Evolutionary conservation across 2,329 filamentous ascomycete species (phyloP).

Genomic region (Penicillium sp.): DNA sequence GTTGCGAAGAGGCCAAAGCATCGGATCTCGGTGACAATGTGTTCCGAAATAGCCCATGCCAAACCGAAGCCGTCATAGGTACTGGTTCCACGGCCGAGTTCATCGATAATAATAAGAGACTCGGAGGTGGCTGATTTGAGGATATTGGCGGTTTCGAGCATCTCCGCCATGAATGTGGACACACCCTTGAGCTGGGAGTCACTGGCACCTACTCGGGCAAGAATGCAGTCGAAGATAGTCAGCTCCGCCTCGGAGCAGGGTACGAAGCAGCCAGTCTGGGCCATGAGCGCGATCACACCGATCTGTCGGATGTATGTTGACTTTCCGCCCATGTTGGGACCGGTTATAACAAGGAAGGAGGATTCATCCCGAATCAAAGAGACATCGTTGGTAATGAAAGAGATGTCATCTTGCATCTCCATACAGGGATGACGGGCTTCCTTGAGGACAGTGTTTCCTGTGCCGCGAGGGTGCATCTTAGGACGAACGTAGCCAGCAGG

Average conservation of each 20-base stretch:
- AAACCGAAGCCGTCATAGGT: slow-evolving; percentile 98
- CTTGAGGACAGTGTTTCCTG: slow-evolving; percentile 83
- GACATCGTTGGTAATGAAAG: slow-evolving; percentile 98
- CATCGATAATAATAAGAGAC: slow-evolving; percentile 97
- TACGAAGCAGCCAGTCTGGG: slow-evolving; percentile 94
- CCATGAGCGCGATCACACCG: slow-evolving; percentile 95
- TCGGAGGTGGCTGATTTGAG: slow-evolving; percentile 94
- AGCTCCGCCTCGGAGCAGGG: slow-evolving; percentile 87
- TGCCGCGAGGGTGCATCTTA: slow-evolving; percentile 83
- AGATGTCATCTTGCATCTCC: slow-evolving; percentile 97
- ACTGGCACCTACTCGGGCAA: slow-evolving; percentile 91
- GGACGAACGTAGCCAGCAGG: slow-evolving; percentile 89
- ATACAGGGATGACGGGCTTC: slow-evolving; percentile 96
- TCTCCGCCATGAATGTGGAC: slow-evolving; percentile 99
- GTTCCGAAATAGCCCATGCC: slow-evolving; percentile 98
- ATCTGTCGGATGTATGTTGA: slow-evolving; percentile 98
- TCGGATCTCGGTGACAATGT: slow-evolving; percentile 92
- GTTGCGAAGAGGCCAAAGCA: slow-evolving; percentile 96
- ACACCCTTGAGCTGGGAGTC: slow-evolving; percentile 98
- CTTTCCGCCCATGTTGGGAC: slow-evolving; percentile 99
- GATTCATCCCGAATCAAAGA: slow-evolving; percentile 74
- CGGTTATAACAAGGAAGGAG: slow-evolving; percentile 94
- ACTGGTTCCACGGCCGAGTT: slow-evolving; percentile 91
- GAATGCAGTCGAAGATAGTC: slow-evolving; percentile 94
- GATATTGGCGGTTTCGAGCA: slow-evolving; percentile 98